Percentiles rank a stretch among this genome's conserved stretches.
Evolutionary conservation across 345 rosid genomes (phyloP).

Genomic region (Iberis pinnata): DNA sequence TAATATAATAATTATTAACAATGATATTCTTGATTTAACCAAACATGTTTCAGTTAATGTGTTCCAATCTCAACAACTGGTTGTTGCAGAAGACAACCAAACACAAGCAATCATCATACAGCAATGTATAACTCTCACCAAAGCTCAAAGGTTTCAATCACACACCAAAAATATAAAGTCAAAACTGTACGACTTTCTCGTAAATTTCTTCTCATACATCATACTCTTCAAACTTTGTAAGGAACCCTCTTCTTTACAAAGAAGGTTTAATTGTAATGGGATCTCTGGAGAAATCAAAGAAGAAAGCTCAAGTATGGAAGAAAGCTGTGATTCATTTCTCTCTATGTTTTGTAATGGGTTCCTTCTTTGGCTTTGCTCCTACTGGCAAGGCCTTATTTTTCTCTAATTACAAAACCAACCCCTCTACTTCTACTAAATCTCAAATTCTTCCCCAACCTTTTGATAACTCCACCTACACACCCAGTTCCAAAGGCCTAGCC

Average conservation of each 20-base stretch:
- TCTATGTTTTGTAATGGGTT: conserved; percentile 81
- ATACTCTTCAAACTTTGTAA: conserved; percentile 12
- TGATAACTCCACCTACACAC: conserved; percentile 22
- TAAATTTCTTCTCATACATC: conserved; percentile 18
- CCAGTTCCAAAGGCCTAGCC: conserved; percentile 22
- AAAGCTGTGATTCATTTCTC: conserved; percentile 73
- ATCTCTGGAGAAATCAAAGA: conserved; percentile 68
- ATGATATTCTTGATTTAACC: neutral
- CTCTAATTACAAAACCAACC: conserved; percentile 13
- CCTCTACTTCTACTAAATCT: conserved; percentile 23
- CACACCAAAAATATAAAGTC: conserved; percentile 25
- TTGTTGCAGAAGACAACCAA: conserved; percentile 27
- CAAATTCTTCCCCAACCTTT: conserved; percentile 30
- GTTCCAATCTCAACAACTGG: conserved; percentile 36
- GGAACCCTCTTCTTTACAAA: neutral
- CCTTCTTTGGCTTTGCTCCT: conserved; percentile 87
- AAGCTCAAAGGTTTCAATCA: conserved; percentile 30
- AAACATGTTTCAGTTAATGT: conserved; percentile 22
- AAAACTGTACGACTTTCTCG: neutral
- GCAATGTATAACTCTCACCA: neutral
- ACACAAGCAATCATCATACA: conserved; percentile 27
- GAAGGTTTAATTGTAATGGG: conserved; percentile 30
- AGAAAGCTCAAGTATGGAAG: conserved; percentile 74
- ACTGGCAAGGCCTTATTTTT: conserved; percentile 45
- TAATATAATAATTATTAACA: neutral